These are phyloP conservation scores for Metarhizium robertsii DNA, from an alignment of 2,329 filamentous ascomycete genomes.

Conservation along the genomic window DNA sequence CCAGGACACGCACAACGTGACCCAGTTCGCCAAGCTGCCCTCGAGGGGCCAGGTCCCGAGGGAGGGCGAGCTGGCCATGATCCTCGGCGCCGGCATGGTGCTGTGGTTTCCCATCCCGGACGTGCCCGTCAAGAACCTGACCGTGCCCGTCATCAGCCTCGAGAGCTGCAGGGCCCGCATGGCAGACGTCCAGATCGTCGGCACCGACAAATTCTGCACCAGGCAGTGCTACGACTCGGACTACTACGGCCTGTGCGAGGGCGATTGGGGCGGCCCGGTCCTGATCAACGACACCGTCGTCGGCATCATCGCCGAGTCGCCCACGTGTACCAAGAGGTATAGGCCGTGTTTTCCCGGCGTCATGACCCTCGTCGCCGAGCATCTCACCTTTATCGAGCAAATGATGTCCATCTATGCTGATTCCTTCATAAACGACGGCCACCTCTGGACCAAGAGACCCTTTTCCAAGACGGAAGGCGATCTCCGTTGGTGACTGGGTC, in stretches of 20 bases:
- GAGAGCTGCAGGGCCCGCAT: not conserved
- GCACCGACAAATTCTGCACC: not conserved
- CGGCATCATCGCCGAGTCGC: not conserved
- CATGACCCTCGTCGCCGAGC: not conserved
- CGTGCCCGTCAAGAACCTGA: too few relatives aligned
- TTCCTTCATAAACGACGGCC: too few relatives aligned
- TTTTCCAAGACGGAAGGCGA: too few relatives aligned
- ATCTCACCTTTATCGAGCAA: not conserved
- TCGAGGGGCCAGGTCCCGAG: too few relatives aligned
- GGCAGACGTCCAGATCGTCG: not conserved
- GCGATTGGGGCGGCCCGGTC: constrained; percentile 1
- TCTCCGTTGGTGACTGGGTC: too few relatives aligned
- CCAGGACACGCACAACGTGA: too few relatives aligned
- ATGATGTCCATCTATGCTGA: too few relatives aligned
- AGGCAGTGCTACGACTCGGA: not conserved
- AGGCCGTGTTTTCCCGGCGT: not conserved
- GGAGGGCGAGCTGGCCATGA: too few relatives aligned
- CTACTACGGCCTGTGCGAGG: not conserved
- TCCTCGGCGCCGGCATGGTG: too few relatives aligned
- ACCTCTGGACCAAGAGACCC: too few relatives aligned
- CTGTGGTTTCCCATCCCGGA: too few relatives aligned
- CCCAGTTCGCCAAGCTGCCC: too few relatives aligned
- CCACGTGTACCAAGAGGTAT: not conserved
- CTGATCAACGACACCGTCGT: not conserved
- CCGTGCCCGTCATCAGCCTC: not conserved